Evolutionary conservation across 257 asterid genomes (phyloP).

Genomic region (Nicotiana sylvestris): DNA sequence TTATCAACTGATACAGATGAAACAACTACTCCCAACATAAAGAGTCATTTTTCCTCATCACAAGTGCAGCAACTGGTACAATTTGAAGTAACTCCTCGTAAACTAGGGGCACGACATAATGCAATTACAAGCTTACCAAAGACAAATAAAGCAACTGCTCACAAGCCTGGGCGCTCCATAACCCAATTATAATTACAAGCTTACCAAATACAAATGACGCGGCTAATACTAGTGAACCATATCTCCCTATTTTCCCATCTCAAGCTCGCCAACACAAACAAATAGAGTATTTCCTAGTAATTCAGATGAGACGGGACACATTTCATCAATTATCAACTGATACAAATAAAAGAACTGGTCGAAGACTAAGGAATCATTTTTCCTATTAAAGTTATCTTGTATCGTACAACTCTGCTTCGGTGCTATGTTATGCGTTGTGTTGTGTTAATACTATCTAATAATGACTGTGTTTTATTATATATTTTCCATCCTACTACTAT

Average conservation of each 20-base stretch:
- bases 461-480: neutral
- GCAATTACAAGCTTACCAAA: neutral
- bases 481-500: neutral
- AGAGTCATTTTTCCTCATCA: neutral
- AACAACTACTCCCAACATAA: neutral
- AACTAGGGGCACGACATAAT: neutral
- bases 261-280: neutral
- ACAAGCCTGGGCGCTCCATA: neutral
- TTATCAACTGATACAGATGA: neutral
- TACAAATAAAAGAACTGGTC: neutral
- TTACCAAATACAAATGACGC: neutral
- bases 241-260: neutral
- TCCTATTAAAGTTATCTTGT: neutral
- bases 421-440: neutral
- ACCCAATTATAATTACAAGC: neutral
- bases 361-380: neutral
- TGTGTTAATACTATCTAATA: neutral
- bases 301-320: neutral
- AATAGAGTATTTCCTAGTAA: neutral
- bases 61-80: neutral
- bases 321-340: neutral
- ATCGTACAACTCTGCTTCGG: neutral
- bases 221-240: neutral
- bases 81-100: neutral
- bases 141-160: neutral